phyloP scores from a whole-genome alignment of 495 filamentous ascomycete genomes.

The Tuber magnatum region DNA sequence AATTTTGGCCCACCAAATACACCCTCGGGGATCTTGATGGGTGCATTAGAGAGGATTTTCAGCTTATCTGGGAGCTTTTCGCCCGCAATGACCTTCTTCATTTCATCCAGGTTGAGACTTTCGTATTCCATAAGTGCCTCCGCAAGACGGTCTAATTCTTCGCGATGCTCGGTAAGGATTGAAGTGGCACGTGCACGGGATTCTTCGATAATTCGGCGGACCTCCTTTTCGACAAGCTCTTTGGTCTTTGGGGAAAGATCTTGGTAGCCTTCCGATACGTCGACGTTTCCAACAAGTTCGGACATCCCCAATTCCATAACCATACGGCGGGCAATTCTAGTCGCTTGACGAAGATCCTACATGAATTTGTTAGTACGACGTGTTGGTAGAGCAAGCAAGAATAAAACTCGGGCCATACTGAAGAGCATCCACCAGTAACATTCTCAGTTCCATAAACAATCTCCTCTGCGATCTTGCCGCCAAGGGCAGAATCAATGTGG shows the following conservation, averaged over 20 bases:
- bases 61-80: conserved; percentile 66
- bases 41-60: conserved; percentile 44
- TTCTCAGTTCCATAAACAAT: conserved; percentile 79
- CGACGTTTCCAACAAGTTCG: conserved; percentile 78
- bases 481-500: conserved; percentile 73
- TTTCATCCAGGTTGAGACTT: conserved; percentile 77
- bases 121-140: conserved; percentile 91
- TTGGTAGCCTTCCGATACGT: conserved; percentile 71
- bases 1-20: conserved; percentile 31
- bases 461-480: conserved; percentile 91
- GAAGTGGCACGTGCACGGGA: conserved; percentile 63
- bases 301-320: conserved; percentile 85
- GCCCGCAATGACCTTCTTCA: conserved; percentile 76
- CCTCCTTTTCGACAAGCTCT: conserved; percentile 74
- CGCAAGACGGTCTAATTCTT: conserved; percentile 78
- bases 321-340: conserved; percentile 70
- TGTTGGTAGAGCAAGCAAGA: conserved; percentile 1
- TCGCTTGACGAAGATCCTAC: conserved; percentile 77
- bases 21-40: conserved; percentile 52
- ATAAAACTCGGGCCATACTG: conserved; percentile 49
- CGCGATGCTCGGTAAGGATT: conserved; percentile 61
- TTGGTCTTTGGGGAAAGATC: conserved; percentile 75
- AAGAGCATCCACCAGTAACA: conserved; percentile 73
- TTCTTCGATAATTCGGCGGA: conserved; percentile 76
- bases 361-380: conserved; percentile 2